phyloP scores from a whole-genome alignment of 164 flowering plant species.

The Taxillus chinensis region DNA sequence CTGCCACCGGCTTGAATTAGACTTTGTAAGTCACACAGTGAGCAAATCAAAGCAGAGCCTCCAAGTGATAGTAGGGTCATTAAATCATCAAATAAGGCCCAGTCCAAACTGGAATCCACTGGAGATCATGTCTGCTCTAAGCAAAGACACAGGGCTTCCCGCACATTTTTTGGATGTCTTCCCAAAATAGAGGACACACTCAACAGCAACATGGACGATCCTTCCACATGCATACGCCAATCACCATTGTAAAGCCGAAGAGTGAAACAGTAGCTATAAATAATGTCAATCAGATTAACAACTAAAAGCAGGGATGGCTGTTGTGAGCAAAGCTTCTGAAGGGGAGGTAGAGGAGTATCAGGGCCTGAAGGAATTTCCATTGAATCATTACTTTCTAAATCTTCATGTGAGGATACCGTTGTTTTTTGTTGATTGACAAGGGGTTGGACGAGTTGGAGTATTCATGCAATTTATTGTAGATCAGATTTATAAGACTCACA shows the following conservation, averaged over 20 bases:
- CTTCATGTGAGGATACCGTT: slow-evolving; percentile 12
- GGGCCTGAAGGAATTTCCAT: slow-evolving; percentile 70
- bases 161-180: slow-evolving; percentile 48
- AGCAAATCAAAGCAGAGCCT: slow-evolving; percentile 46
- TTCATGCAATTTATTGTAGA: too few relatives aligned
- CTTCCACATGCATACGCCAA: slow-evolving; percentile 65
- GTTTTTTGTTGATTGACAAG: slow-evolving; percentile 17
- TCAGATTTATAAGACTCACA: too few relatives aligned
- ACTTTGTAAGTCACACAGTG: slow-evolving; percentile 57
- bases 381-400: slow-evolving; percentile 13
- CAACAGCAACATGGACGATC: slow-evolving; percentile 44
- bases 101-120: slow-evolving; percentile 70
- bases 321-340: slow-evolving; percentile 39
- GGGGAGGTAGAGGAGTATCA: slow-evolving; percentile 47
- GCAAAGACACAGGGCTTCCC: slow-evolving; percentile 51
- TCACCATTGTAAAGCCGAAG: slow-evolving; percentile 92
- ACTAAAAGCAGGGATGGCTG: slow-evolving; percentile 69
- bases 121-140: slow-evolving; percentile 77
- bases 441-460: slow-evolving; percentile 53
- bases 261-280: slow-evolving; percentile 81
- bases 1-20: slow-evolving; percentile 40
- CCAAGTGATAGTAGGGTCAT: slow-evolving; percentile 41
- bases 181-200: slow-evolving; percentile 60
- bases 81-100: slow-evolving; percentile 52
- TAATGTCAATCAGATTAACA: slow-evolving; percentile 67